Percentiles rank a stretch among this genome's conserved stretches.
These are phyloP conservation scores for Eucalyptus tenuipes DNA, from an alignment of 345 rosid species.

Conservation along the genomic window DNA sequence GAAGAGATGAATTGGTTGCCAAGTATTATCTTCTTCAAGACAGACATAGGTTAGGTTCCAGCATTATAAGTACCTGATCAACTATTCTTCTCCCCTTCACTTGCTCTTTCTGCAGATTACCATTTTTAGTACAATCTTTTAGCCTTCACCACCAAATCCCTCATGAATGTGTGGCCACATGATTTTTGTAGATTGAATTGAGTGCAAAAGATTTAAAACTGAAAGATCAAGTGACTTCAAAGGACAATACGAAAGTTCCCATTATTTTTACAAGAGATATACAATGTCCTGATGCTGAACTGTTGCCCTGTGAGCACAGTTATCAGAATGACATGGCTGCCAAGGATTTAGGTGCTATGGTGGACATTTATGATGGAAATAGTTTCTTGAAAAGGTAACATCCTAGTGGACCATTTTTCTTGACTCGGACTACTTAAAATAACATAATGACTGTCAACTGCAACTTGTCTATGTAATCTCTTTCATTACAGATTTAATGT, in stretches of 20 bases:
- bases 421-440: background rate
- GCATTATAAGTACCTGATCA: background rate
- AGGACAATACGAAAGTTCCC: constrained; percentile 4
- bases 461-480: background rate
- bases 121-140: background rate
- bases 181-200: constrained; percentile 37
- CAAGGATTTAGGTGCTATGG: constrained; percentile 18
- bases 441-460: background rate
- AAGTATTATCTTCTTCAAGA: background rate
- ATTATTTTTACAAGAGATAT: constrained; percentile 5
- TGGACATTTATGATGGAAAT: constrained; percentile 39
- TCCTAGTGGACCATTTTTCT: background rate
- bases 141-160: background rate
- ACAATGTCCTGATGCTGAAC: constrained; percentile 9
- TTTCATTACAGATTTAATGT: constrained; percentile 46
- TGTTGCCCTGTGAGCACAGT: constrained; percentile 5
- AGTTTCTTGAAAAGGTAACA: constrained; percentile 62
- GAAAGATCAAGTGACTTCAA: constrained; percentile 18
- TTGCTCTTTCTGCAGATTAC: background rate
- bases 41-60: background rate
- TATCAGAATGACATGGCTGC: constrained; percentile 17
- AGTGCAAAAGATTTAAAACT: constrained; percentile 17
- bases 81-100: background rate
- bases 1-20: background rate
- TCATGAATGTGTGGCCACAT: background rate